A percentile compares a stretch with the other conserved stretches of the same genome.
Evolutionary conservation across 2,329 filamentous ascomycete species (phyloP).

Genomic region (Emmonsiellopsis sp.): DNA sequence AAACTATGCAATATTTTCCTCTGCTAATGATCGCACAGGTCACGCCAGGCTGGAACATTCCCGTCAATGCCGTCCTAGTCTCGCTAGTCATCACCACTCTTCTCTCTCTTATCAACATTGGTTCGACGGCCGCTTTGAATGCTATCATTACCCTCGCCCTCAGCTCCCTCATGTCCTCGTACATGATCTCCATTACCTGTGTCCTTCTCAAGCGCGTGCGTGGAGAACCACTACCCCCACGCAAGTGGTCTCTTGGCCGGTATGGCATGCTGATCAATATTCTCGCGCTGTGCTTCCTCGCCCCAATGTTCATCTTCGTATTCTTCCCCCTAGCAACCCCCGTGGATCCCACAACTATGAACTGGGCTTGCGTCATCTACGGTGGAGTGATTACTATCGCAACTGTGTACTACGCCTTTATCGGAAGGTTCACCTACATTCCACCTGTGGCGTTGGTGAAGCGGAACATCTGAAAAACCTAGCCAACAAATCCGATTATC

Average conservation of each 20-base stretch:
- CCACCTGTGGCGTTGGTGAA: constrained; percentile 30
- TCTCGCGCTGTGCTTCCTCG: constrained; percentile 30
- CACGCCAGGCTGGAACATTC: constrained; percentile 32
- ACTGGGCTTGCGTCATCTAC: constrained; percentile 41
- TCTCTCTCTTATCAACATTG: constrained; percentile 45
- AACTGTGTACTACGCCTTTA: constrained; percentile 33
- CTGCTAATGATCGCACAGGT: constrained; percentile 19
- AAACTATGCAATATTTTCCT: neutral
- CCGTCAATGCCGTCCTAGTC: constrained; percentile 40
- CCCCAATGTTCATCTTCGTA: constrained; percentile 33
- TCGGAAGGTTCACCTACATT: constrained; percentile 34
- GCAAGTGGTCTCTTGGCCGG: constrained; percentile 37
- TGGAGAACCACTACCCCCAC: constrained; percentile 32
- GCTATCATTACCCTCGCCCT: constrained; percentile 37
- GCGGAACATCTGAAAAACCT: constrained; percentile 7
- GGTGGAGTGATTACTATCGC: constrained; percentile 36
- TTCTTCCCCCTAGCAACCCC: constrained; percentile 35
- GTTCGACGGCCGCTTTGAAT: constrained; percentile 37
- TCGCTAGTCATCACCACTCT: constrained; percentile 37
- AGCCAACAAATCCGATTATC: neutral
- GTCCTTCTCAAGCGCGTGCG: constrained; percentile 36
- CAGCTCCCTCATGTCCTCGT: constrained; percentile 33
- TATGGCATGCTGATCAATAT: constrained; percentile 38
- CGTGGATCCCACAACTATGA: constrained; percentile 34
- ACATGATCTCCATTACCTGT: constrained; percentile 39